Percentiles rank a stretch among this genome's conserved stretches.
Conservation (phyloP, 139 green algal genomes). For the Chlamydomonas sp. region DNA sequence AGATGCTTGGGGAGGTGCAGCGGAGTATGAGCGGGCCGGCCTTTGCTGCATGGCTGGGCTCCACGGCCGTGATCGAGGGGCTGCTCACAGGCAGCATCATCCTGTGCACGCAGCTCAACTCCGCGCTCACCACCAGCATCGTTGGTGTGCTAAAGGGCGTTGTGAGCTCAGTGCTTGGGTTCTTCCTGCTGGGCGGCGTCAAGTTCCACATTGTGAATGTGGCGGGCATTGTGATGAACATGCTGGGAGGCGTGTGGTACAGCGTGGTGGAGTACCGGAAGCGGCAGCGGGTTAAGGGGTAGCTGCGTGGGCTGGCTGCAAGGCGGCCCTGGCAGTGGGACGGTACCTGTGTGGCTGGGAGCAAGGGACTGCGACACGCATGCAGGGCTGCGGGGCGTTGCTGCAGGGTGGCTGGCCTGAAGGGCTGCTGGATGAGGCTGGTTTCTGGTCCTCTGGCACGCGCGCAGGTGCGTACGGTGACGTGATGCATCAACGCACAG, state of each 20-base stretch:
- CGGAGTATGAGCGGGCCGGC: neutral
- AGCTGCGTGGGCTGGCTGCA: no score
- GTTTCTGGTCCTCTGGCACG: no score
- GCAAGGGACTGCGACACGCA: no score
- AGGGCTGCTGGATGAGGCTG: no score
- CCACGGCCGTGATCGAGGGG: slow-evolving; percentile 7
- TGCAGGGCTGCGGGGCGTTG: no score
- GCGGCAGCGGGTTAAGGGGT: no score
- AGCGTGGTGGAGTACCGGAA: slow-evolving; percentile 20
- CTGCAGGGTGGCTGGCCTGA: no score
- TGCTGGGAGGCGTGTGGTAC: slow-evolving; percentile 52
- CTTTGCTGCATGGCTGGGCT: neutral
- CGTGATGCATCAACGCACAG: no score
- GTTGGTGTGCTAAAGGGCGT: slow-evolving; percentile 79
- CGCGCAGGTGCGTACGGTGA: no score
- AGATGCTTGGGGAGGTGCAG: neutral
- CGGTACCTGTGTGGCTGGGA: no score
- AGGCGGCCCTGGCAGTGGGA: no score
- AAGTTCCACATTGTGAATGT: slow-evolving; percentile 58
- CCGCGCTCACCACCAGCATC: slow-evolving; percentile 84
- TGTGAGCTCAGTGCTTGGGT: slow-evolving; percentile 66
- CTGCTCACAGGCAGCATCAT: slow-evolving; percentile 77
- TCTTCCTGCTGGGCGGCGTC: slow-evolving; percentile 74
- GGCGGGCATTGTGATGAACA: slow-evolving; percentile 68
- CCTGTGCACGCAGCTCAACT: slow-evolving; percentile 79